These are phyloP conservation scores for Drosera spatulata DNA, from an alignment of 179 eudicot species.

Conservation along the genomic window DNA sequence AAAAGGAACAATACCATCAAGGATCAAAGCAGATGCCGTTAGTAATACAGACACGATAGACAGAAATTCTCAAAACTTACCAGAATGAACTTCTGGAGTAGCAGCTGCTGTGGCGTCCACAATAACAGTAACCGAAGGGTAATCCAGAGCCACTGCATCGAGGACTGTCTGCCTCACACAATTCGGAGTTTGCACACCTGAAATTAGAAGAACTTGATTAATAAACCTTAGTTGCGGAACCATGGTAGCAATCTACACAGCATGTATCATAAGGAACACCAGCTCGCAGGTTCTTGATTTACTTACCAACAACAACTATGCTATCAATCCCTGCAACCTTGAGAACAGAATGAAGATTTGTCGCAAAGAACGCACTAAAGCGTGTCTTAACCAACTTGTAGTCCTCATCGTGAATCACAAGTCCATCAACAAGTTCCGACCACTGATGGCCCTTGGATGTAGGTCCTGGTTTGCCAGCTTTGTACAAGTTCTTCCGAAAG, in stretches of 20 bases:
- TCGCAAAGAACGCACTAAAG: slow-evolving; percentile 84
- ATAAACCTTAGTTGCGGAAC: too few relatives aligned
- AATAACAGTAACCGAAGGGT: slow-evolving; percentile 64
- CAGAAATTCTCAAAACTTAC: slow-evolving; percentile 17
- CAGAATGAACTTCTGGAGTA: slow-evolving; percentile 69
- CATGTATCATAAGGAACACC: neutral
- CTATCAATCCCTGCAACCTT: slow-evolving; percentile 52
- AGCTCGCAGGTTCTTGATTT: neutral
- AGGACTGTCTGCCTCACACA: slow-evolving; percentile 92
- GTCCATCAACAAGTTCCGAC: slow-evolving; percentile 77
- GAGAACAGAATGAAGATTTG: slow-evolving; percentile 63
- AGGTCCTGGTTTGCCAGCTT: slow-evolving; percentile 47
- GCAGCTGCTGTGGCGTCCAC: slow-evolving; percentile 96
- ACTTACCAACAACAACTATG: slow-evolving; percentile 60
- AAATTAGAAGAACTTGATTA: neutral
- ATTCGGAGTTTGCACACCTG: slow-evolving; percentile 98
- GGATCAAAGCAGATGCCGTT: too few relatives aligned
- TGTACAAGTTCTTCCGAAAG: slow-evolving; percentile 61
- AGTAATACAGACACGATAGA: too few relatives aligned
- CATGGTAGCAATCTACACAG: too few relatives aligned
- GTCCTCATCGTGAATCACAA: slow-evolving; percentile 52
- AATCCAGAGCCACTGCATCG: slow-evolving; percentile 92
- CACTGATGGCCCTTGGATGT: slow-evolving; percentile 57
- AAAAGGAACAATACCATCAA: too few relatives aligned
- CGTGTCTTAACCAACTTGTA: slow-evolving; percentile 87